A percentile compares a stretch with the other conserved stretches of the same genome.
Conservation (phyloP, 73 alveolate species). For the Symbiodinium natans region DNA sequence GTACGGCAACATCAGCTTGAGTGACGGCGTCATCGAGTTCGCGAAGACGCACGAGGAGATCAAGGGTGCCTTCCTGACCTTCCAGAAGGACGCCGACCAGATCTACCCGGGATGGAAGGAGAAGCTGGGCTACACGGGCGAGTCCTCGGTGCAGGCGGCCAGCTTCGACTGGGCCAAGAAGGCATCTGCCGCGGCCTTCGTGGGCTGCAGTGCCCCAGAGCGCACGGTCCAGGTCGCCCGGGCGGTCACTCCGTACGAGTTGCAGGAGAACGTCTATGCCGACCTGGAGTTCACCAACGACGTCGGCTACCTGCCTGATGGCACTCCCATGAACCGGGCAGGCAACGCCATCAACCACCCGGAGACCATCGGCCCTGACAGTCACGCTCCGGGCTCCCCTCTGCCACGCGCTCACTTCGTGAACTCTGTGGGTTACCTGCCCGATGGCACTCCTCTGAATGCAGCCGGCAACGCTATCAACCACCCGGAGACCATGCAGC, state of each 20-base stretch:
- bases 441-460: not conserved
- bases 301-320: slow-evolving; percentile 8
- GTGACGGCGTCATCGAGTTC: slow-evolving; percentile 33
- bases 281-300: not conserved
- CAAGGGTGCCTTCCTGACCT: slow-evolving; percentile 42
- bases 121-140: slow-evolving; percentile 37
- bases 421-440: slow-evolving; percentile 7
- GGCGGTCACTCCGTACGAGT: not conserved
- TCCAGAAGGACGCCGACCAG: slow-evolving; percentile 44
- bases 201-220: not conserved
- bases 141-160: slow-evolving; percentile 39
- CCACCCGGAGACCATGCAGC: not conserved
- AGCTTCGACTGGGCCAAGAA: slow-evolving; percentile 21
- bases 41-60: slow-evolving; percentile 53
- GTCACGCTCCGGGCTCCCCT: not conserved
- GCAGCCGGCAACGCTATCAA: slow-evolving; percentile 4
- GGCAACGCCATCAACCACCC: not conserved
- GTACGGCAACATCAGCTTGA: slow-evolving; percentile 24
- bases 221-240: not conserved
- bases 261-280: not conserved
- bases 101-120: slow-evolving; percentile 40
- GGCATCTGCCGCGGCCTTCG: slow-evolving; percentile 21
- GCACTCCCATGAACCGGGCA: not conserved
- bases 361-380: not conserved
- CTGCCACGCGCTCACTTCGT: not conserved